These are phyloP conservation scores for Earliella scabrosa DNA, from an alignment of 1,284 basidiomycete species.

Conservation along the genomic window DNA sequence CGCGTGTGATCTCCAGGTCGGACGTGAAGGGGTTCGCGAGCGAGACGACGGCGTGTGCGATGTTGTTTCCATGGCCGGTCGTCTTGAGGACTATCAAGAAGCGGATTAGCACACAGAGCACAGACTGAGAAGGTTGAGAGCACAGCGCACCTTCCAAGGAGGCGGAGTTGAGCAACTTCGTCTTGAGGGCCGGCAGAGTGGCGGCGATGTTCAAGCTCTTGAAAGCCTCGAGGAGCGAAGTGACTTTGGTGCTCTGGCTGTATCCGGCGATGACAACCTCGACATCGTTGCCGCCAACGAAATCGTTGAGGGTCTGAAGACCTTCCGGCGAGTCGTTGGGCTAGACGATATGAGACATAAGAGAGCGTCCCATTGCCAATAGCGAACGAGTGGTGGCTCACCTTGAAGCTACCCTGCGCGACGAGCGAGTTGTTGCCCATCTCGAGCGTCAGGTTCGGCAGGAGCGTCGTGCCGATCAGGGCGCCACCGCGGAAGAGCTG, in stretches of 20 bases:
- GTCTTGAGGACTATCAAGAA: conserved; percentile 67
- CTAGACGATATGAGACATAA: neutral
- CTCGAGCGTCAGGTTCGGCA: conserved; percentile 61
- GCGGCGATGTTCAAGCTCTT: conserved; percentile 61
- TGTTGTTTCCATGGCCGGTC: conserved; percentile 67
- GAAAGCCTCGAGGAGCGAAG: conserved; percentile 67
- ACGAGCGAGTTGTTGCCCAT: conserved; percentile 62
- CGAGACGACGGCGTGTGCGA: conserved; percentile 68
- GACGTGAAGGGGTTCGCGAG: conserved; percentile 76
- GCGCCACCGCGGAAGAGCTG: conserved; percentile 58
- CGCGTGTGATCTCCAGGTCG: conserved; percentile 60
- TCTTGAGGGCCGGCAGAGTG: conserved; percentile 65
- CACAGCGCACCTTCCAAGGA: conserved; percentile 49
- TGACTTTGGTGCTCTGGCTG: conserved; percentile 61
- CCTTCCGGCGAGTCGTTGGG: conserved; percentile 68
- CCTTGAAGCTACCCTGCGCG: conserved; percentile 52
- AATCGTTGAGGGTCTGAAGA: conserved; percentile 69
- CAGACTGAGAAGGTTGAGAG: neutral
- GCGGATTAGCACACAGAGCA: conserved; percentile 9
- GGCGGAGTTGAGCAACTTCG: conserved; percentile 60
- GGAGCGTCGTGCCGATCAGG: conserved; percentile 58
- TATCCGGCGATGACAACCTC: conserved; percentile 60
- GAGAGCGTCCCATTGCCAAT: conserved; percentile 42
- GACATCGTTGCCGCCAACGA: conserved; percentile 68
- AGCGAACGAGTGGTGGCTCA: conserved; percentile 37